Base-by-base conservation (phyloP, 169 alveolate genomes). In the Toxoplasma gondii region DNA sequence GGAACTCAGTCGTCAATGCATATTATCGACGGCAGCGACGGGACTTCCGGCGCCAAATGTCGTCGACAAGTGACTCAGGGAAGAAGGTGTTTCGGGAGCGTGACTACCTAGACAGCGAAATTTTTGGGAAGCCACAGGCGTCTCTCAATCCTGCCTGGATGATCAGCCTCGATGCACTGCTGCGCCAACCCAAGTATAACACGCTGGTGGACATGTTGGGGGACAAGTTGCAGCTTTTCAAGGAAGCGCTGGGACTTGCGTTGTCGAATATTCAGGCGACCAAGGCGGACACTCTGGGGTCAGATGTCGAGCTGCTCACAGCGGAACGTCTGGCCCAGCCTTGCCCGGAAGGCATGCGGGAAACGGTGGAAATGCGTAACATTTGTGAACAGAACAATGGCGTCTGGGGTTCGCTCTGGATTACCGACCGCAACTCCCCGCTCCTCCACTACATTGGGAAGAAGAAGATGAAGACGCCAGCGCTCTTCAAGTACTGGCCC, bases 341-440 rank as follows among this genome's bases (percentile, higher is more conserved):
- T 36, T 82, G 90, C 38, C 90, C 90, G 69, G 38, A 16, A 17
- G 34, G 31, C 69, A 0, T 41, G 90, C 67, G 34, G 38, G 90
- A 82, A 38, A 12, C 38, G 38, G 44, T 7, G 34, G 90, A 43
- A 49, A 9, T 16, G 36, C 44, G 67, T 0, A 49, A 9, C 87
- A 69, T 0, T 16, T 92, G 94, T 84, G 94, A 92, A 69, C 19
- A 82, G 92, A 54, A 41, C 64, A 69, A 92, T 39, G 94, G 94
- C 9, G 10, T 92, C 69, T 92, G 94, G 94, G 94, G 94, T 4
- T 82, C 94, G 12, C 92, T 92, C 27, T 44, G 69, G 49, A 19
- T 92, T 41, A 88, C 87, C 24, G 92, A 92, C 22, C 92, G 81
- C 34, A 1, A 31, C 36, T 44, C 70, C 39, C 91, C 58, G 0